Evolutionary conservation across 805 yeast species (phyloP).

Genomic region (Ogataea pini): DNA sequence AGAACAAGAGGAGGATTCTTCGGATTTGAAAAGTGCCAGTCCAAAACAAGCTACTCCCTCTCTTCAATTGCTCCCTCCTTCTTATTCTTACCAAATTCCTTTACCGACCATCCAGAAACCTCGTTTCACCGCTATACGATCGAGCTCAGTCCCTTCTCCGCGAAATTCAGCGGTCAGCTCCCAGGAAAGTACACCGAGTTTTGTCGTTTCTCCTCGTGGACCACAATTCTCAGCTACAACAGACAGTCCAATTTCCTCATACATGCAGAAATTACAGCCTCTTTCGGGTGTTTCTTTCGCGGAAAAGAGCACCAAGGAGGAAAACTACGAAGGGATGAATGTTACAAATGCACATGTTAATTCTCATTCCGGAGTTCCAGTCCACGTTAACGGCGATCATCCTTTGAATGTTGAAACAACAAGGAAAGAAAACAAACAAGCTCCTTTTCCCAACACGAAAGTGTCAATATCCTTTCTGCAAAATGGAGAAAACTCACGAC

Average conservation of each 20-base stretch:
- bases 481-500: slow-evolving; percentile 30
- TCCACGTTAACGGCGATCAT: background rate
- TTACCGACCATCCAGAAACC: background rate
- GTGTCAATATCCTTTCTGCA: slow-evolving; percentile 13
- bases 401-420: too few relatives aligned
- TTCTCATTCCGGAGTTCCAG: too few relatives aligned
- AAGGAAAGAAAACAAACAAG: background rate
- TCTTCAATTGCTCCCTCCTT: background rate
- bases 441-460: background rate
- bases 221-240: background rate
- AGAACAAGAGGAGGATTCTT: background rate
- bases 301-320: background rate
- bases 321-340: too few relatives aligned
- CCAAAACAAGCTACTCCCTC: background rate
- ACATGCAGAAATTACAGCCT: slow-evolving; percentile 8
- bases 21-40: background rate
- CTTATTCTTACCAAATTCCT: background rate
- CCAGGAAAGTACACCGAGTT: background rate
- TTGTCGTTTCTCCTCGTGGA: background rate
- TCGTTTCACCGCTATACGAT: slow-evolving; percentile 2
- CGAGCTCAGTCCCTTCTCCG: background rate
- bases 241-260: slow-evolving; percentile 4
- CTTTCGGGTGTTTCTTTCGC: background rate
- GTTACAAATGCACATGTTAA: too few relatives aligned
- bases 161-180: background rate